Percentiles rank a stretch among this genome's conserved stretches.
Conservation (phyloP, 352 stramenopile species). For the Thalassiosira livingstoniorum region DNA sequence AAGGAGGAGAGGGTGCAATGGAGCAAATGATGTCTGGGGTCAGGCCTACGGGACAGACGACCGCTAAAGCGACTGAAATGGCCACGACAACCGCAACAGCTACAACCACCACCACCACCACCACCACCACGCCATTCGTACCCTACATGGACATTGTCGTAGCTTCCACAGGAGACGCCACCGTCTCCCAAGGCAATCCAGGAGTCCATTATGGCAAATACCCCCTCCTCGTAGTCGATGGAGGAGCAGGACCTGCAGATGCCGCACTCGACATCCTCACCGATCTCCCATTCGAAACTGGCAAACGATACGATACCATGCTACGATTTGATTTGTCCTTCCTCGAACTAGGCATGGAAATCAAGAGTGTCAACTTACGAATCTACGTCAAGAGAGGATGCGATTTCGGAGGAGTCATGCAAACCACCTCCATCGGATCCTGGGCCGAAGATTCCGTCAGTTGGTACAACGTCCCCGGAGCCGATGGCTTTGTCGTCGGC, state of each 20-base stretch:
- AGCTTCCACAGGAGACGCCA: too few relatives aligned
- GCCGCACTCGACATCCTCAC: not conserved
- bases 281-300: too few relatives aligned
- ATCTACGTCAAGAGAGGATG: conserved; percentile 16
- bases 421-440: not conserved
- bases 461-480: conserved; percentile 9
- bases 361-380: conserved; percentile 7
- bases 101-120: too few relatives aligned
- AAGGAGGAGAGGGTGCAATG: too few relatives aligned
- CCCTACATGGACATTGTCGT: too few relatives aligned
- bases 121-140: too few relatives aligned
- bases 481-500: conserved; percentile 12
- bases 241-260: not conserved
- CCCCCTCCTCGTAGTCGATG: conserved; percentile 11
- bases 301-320: conserved; percentile 14
- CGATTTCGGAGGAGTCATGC: conserved; percentile 13
- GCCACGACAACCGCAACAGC: too few relatives aligned
- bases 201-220: not conserved
- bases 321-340: conserved; percentile 30
- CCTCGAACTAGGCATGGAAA: not conserved
- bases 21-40: too few relatives aligned
- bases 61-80: too few relatives aligned
- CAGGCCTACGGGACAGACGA: too few relatives aligned
- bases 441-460: conserved; percentile 16
- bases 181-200: conserved; percentile 8